Conservation (phyloP, 345 rosid genomes). For the Eucalyptus tenuipes region DNA sequence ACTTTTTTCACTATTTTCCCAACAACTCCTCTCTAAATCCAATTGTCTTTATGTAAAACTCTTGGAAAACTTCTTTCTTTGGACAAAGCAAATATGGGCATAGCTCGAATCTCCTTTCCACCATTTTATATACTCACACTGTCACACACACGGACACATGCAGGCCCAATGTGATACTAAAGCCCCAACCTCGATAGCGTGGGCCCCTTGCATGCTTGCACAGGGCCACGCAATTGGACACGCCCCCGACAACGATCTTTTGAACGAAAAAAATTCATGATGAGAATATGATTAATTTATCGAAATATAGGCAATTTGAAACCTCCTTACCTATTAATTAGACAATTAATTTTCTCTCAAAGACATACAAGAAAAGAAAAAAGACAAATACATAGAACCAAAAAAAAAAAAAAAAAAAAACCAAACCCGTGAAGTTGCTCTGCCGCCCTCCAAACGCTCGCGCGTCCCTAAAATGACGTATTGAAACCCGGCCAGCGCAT, state of each 20-base stretch:
- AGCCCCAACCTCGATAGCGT: background rate
- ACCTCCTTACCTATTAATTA: background rate
- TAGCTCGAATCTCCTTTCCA: background rate
- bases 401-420: background rate
- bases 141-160: accelerated
- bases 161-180: background rate
- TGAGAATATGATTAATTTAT: background rate
- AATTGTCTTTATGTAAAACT: background rate
- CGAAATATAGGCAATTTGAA: background rate
- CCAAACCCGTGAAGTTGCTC: background rate
- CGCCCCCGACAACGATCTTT: too few species aligned
- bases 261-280: too few species aligned
- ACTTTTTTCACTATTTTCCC: background rate
- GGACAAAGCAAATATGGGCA: background rate
- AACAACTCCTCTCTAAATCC: background rate
- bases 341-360: background rate
- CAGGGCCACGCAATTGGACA: accelerated
- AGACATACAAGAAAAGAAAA: background rate
- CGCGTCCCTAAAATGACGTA: background rate
- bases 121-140: background rate
- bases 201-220: background rate
- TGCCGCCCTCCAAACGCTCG: background rate
- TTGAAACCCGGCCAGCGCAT: background rate
- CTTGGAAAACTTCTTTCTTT: background rate
- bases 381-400: background rate